A percentile compares a stretch with the other conserved stretches of the same genome.
Evolutionary conservation across 768 basidiomycete species (phyloP).

Genomic region (Cystobasidium onofrii): DNA sequence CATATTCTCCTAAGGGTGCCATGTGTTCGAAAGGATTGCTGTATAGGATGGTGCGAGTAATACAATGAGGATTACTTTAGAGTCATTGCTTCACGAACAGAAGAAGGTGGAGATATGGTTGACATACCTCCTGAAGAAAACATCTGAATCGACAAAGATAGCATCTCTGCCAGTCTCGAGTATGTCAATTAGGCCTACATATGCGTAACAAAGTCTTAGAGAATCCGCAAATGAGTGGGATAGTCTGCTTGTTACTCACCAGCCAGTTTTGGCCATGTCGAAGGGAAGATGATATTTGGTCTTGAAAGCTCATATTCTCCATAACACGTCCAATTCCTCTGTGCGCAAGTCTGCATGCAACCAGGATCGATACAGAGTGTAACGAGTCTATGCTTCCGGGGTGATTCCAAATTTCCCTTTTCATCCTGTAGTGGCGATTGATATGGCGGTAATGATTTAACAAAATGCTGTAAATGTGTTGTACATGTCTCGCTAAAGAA

Average conservation of each 20-base stretch:
- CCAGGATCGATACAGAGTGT: conserved; percentile 23
- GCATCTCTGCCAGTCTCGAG: conserved; percentile 21
- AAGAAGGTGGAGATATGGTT: too few relatives aligned
- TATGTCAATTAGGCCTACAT: conserved; percentile 9
- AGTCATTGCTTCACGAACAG: too few relatives aligned
- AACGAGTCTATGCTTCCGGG: conserved; percentile 3
- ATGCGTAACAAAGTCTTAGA: background rate
- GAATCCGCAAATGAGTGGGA: background rate
- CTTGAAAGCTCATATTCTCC: conserved; percentile 27
- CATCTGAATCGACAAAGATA: conserved; percentile 23
- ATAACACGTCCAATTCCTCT: conserved; percentile 23
- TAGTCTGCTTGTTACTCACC: background rate
- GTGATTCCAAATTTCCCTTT: background rate
- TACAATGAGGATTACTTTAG: too few relatives aligned
- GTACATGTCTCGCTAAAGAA: conserved; percentile 19
- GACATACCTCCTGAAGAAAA: conserved; percentile 7
- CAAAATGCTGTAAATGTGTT: conserved; percentile 7
- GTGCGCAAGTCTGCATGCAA: conserved; percentile 11
- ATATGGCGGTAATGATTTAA: conserved; percentile 3
- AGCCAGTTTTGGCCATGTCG: conserved; percentile 20
- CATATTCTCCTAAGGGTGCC: conserved; percentile 4
- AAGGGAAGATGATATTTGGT: conserved; percentile 15
- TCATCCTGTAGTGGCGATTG: background rate
- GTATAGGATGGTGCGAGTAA: too few relatives aligned
- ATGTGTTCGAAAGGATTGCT: conserved; percentile 14